A percentile compares a stretch with the other conserved stretches of the same genome.
These are phyloP conservation scores for Lecanosticta acicola DNA, from an alignment of 2,329 filamentous ascomycete species.

Conservation along the genomic window DNA sequence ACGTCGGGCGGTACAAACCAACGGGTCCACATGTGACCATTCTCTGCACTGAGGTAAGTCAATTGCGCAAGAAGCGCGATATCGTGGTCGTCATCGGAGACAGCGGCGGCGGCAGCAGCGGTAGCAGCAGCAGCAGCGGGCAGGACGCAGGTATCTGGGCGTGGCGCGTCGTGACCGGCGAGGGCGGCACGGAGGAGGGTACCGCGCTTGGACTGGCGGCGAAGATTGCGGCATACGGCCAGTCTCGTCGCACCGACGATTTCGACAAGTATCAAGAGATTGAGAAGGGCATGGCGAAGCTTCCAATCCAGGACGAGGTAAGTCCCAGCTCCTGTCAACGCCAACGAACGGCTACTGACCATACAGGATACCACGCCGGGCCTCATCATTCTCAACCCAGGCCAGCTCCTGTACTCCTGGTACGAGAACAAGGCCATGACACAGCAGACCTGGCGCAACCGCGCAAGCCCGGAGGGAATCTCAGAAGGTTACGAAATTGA, in stretches of 20 bases:
- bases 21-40: constrained; percentile 62
- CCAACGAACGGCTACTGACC: constrained; percentile 3
- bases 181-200: constrained; percentile 64
- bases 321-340: too few relatives aligned
- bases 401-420: constrained; percentile 72
- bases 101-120: constrained; percentile 28
- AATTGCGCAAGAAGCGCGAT: constrained; percentile 50
- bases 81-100: constrained; percentile 73
- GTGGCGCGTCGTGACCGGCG: constrained; percentile 58
- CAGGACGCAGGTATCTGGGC: constrained; percentile 73
- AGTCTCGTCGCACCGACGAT: too few relatives aligned
- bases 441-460: constrained; percentile 49
- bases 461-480: constrained; percentile 57
- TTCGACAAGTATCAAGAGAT: too few relatives aligned
- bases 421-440: constrained; percentile 57
- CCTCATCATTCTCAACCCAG: constrained; percentile 71
- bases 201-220: constrained; percentile 61
- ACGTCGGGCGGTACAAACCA: constrained; percentile 13
- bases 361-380: constrained; percentile 42
- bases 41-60: constrained; percentile 49
- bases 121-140: constrained; percentile 47
- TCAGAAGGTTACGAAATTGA: constrained; percentile 52
- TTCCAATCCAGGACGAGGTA: too few relatives aligned
- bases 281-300: neutral
- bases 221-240: constrained; percentile 31